phyloP scores from a whole-genome alignment of 768 basidiomycete species.

The Lentinus tigrinus region DNA sequence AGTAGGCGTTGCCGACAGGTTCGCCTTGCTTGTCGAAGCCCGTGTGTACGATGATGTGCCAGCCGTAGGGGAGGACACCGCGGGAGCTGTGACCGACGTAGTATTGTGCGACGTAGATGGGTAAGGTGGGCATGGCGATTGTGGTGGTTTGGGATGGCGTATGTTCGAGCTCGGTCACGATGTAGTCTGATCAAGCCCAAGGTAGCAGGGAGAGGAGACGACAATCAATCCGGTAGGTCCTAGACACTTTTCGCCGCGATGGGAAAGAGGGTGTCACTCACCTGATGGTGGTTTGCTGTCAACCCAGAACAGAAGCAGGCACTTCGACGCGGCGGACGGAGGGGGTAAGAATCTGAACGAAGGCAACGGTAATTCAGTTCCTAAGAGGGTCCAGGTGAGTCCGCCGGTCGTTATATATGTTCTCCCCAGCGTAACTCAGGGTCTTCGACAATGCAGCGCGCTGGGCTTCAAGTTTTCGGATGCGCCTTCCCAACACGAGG shows the following conservation, averaged over 20 bases:
- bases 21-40: not conserved
- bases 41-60: conserved; percentile 9
- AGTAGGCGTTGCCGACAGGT: conserved; percentile 5
- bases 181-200: not conserved
- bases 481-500: too few relatives aligned
- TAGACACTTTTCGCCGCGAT: not conserved
- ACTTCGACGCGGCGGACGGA: too few relatives aligned
- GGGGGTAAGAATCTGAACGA: too few relatives aligned
- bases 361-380: too few relatives aligned
- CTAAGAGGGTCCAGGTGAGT: too few relatives aligned
- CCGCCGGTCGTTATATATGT: too few relatives aligned
- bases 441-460: too few relatives aligned
- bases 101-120: conserved; percentile 10
- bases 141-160: not conserved
- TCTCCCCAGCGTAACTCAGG: too few relatives aligned
- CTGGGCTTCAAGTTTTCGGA: too few relatives aligned
- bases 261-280: too few relatives aligned
- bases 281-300: too few relatives aligned
- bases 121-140: not conserved
- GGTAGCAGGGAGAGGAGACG: not conserved
- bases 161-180: not conserved
- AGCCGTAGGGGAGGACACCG: conserved; percentile 1
- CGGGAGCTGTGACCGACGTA: not conserved
- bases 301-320: too few relatives aligned
- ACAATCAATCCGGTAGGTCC: not conserved